Evolutionary conservation across 495 filamentous ascomycete genomes (phyloP), one percentile per base, ranked within the genome.

Genomic region (Haplographium delicatum): DNA sequence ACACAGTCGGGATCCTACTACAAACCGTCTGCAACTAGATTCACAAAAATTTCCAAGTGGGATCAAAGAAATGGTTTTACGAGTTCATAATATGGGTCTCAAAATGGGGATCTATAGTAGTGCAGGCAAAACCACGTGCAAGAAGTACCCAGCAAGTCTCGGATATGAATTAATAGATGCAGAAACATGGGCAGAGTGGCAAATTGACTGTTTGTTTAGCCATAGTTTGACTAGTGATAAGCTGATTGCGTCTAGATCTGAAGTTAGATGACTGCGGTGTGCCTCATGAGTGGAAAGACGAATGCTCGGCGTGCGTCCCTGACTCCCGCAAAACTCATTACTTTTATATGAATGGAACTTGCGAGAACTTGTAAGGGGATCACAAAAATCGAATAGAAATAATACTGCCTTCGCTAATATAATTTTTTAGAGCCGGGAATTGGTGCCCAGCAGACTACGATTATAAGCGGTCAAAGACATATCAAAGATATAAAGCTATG

Each of bases 221-320:
- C n/a, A n/a, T n/a, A n/a, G n/a, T n/a, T n/a, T n/a, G n/a, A n/a
- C n/a, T n/a, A n/a, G n/a, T n/a, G n/a, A n/a, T n/a, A n/a, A n/a
- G n/a, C n/a, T n/a, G n/a, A n/a, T n/a, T n/a, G n/a, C n/a, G n/a
- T n/a, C n/a, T n/a, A n/a, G n/a, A 85, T 47, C 66, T 84, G 19
- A 86, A 88, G 65, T 87, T 86, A 46, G 84, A 89, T 60, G 85
- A 86, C 64, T 88, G 84, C 65, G 69, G 74, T 62, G 39, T 55
- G 2, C 57, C 57, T 1, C 11, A 24, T 9, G 48, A 55, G 23
- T 59, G 56, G 56, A 51, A 18, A 1, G 56, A 59, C 25, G 4
- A 46, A 31, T 59, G 54, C 25, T 11, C 18, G 11, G 9, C 3
- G 25, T 59, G 56, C 20, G 51, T 59, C 1, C 56, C 56, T 5